Percentiles rank a stretch among this genome's conserved stretches.
Evolutionary conservation across 2,329 filamentous ascomycete genomes (phyloP).

Genomic region (Pseudopyrenochaeta lycopersici): DNA sequence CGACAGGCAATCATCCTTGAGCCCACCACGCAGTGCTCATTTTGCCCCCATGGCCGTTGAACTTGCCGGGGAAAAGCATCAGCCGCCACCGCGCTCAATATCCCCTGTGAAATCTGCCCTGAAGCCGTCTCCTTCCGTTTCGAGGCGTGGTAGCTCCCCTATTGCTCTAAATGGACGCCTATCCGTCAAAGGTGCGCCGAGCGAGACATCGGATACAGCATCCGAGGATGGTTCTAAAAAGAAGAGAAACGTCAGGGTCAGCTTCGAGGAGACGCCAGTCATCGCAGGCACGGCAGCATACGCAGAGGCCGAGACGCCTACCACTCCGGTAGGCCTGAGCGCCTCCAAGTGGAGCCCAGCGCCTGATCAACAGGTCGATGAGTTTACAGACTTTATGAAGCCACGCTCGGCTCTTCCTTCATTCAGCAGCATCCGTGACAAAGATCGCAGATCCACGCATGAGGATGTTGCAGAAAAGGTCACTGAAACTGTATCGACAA

Average conservation of each 20-base stretch:
- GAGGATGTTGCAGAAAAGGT: slow-evolving; percentile 62
- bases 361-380: slow-evolving; percentile 61
- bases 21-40: slow-evolving; percentile 73
- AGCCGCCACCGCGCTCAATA: slow-evolving; percentile 74
- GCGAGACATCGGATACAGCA: slow-evolving; percentile 65
- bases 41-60: slow-evolving; percentile 68
- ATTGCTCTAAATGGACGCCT: slow-evolving; percentile 62
- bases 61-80: slow-evolving; percentile 66
- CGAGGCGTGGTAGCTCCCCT: slow-evolving; percentile 53
- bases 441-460: slow-evolving; percentile 60
- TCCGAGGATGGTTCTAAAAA: slow-evolving; percentile 54
- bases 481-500: slow-evolving; percentile 55
- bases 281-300: slow-evolving; percentile 60
- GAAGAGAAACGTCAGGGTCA: slow-evolving; percentile 74
- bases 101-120: slow-evolving; percentile 82
- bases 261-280: slow-evolving; percentile 76
- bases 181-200: slow-evolving; percentile 55
- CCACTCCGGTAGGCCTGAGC: slow-evolving; percentile 30
- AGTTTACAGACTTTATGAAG: slow-evolving; percentile 72
- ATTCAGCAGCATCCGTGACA: slow-evolving; percentile 77
- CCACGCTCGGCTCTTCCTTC: slow-evolving; percentile 77
- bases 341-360: slow-evolving; percentile 55
- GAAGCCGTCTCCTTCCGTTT: slow-evolving; percentile 69
- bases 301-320: slow-evolving; percentile 26
- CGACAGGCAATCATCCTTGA: slow-evolving; percentile 57